Conservation (phyloP, 306 rosid genomes). For the Trifolium subterraneum region DNA sequence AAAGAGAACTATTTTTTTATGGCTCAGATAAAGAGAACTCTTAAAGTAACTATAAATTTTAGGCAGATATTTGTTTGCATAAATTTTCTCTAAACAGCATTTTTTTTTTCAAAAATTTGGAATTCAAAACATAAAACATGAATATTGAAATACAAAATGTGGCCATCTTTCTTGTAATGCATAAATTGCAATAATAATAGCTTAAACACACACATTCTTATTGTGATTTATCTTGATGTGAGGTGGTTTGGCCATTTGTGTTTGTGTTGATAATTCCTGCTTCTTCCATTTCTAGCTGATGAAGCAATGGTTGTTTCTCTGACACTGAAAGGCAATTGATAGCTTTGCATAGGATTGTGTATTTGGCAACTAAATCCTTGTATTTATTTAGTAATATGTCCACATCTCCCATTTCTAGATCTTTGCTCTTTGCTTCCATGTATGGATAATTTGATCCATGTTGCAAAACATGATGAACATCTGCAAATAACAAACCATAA, state of each 20-base stretch:
- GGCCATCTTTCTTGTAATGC: too few species aligned
- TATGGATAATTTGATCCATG: conserved; percentile 58
- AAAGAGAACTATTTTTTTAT: too few species aligned
- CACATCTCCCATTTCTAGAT: conserved; percentile 58
- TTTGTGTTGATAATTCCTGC: background rate
- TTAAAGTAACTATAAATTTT: too few species aligned
- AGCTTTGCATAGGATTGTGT: conserved; percentile 51
- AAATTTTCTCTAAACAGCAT: too few species aligned
- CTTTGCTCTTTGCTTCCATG: conserved; percentile 66
- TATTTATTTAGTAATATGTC: conserved; percentile 54
- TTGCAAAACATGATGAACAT: conserved; percentile 26
- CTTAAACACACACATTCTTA: too few species aligned
- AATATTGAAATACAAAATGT: too few species aligned
- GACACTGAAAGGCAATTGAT: conserved; percentile 47
- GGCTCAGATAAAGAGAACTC: too few species aligned
- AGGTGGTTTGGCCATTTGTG: background rate
- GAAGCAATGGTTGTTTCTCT: conserved; percentile 50
- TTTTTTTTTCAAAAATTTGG: too few species aligned
- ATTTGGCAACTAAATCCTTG: conserved; percentile 64
- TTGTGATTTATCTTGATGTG: conserved; percentile 4
- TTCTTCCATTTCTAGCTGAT: conserved; percentile 39
- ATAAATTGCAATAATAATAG: too few species aligned
- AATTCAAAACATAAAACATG: too few species aligned
- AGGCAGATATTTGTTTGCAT: too few species aligned
- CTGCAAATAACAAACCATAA: conserved; percentile 41